These are phyloP conservation scores for Penicillium thymicola DNA, from an alignment of 2,329 filamentous ascomycete genomes.

Conservation along the genomic window DNA sequence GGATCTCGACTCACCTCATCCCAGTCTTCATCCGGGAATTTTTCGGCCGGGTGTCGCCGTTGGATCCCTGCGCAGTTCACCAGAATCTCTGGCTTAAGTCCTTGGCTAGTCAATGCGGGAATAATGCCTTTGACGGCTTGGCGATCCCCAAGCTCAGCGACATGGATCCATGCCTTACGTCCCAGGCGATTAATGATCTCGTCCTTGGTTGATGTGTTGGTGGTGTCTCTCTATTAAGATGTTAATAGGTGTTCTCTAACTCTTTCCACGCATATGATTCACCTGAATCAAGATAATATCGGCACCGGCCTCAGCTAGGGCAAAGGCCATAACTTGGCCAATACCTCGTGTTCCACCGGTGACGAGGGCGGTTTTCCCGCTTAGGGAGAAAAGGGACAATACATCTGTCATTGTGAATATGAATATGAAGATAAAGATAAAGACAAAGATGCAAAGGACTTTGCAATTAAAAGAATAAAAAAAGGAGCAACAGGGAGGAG, in stretches of 20 bases:
- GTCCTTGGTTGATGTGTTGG: conserved; percentile 45
- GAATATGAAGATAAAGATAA: neutral
- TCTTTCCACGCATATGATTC: neutral
- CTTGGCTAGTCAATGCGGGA: conserved; percentile 38
- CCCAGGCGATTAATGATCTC: conserved; percentile 38
- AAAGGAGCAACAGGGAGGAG: neutral
- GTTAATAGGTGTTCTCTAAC: neutral
- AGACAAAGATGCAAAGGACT: neutral
- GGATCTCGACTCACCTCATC: conserved; percentile 53
- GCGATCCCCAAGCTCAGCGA: conserved; percentile 44
- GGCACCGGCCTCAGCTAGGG: conserved; percentile 47
- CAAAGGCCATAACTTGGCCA: conserved; percentile 47
- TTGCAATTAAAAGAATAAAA: neutral
- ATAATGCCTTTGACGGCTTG: conserved; percentile 42
- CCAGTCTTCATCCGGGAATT: conserved; percentile 76
- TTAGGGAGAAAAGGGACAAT: conserved; percentile 38
- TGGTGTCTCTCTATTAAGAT: conserved; percentile 50
- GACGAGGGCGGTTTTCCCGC: conserved; percentile 44
- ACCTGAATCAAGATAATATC: conserved; percentile 46
- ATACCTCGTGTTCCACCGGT: conserved; percentile 50
- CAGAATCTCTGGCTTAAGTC: conserved; percentile 68
- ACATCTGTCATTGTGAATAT: conserved; percentile 26
- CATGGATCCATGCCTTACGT: conserved; percentile 43
- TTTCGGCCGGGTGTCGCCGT: conserved; percentile 68
- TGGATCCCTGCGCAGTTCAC: conserved; percentile 88